Percentiles rank a stretch among this genome's conserved stretches.
These are phyloP conservation scores for Aspergillus pseudonomiae DNA, from an alignment of 2,329 filamentous ascomycete genomes.

Conservation along the genomic window DNA sequence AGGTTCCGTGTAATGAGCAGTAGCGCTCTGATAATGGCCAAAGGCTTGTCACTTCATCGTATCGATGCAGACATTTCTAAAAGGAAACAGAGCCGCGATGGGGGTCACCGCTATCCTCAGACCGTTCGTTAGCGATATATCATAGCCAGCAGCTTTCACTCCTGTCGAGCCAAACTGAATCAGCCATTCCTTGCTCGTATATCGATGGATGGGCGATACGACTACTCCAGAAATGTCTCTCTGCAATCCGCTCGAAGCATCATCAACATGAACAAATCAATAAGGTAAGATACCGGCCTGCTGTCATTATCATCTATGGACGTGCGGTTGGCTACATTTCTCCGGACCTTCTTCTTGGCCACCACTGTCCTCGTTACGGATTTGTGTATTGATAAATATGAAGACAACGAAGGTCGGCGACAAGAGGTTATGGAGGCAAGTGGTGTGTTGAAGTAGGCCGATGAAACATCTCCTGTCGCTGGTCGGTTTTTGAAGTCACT, in stretches of 20 bases:
- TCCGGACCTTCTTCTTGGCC: background rate
- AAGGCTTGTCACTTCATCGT: too few relatives aligned
- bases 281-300: background rate
- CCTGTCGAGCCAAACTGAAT: background rate
- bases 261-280: background rate
- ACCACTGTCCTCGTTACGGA: slow-evolving; percentile 3
- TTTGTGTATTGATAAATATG: background rate
- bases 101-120: background rate
- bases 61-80: too few relatives aligned
- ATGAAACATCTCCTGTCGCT: background rate
- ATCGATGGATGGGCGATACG: slow-evolving; percentile 2
- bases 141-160: slow-evolving; percentile 3
- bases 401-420: background rate
- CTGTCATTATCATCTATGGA: background rate
- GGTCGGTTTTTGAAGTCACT: background rate
- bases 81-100: background rate
- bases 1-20: background rate
- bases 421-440: too few relatives aligned
- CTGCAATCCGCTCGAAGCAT: slow-evolving; percentile 8
- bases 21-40: background rate
- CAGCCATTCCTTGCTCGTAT: background rate
- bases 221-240: slow-evolving; percentile 2
- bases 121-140: slow-evolving; percentile 5
- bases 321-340: background rate
- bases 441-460: background rate